Percentiles rank a stretch among this genome's conserved stretches.
Conservation (phyloP, 805 yeast species). For the Candida namnaoensis region DNA sequence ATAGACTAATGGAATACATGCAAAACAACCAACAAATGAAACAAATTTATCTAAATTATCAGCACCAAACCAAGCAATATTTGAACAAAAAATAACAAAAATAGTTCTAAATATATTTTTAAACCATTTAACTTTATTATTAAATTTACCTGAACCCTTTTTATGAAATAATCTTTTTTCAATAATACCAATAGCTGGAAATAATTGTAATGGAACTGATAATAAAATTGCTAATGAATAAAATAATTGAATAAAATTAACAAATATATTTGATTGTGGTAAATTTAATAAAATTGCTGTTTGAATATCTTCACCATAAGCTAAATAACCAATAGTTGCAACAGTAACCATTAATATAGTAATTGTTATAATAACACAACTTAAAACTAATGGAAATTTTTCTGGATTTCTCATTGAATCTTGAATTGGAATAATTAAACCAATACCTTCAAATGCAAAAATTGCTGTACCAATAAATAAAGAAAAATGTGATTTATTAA, state of each 20-base stretch:
- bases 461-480: slow-evolving; percentile 77
- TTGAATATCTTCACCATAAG: slow-evolving; percentile 55
- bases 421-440: slow-evolving; percentile 73
- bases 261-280: slow-evolving; percentile 57
- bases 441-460: slow-evolving; percentile 85
- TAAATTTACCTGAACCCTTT: slow-evolving; percentile 45
- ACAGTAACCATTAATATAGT: slow-evolving; percentile 52
- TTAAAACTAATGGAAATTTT: slow-evolving; percentile 59
- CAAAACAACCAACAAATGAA: slow-evolving; percentile 76
- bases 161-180: slow-evolving; percentile 53
- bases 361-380: slow-evolving; percentile 53
- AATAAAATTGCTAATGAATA: slow-evolving; percentile 68
- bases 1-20: slow-evolving; percentile 79
- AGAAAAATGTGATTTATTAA: slow-evolving; percentile 55
- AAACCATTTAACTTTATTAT: slow-evolving; percentile 48
- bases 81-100: slow-evolving; percentile 45
- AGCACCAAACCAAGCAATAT: slow-evolving; percentile 61
- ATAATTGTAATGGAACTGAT: slow-evolving; percentile 73
- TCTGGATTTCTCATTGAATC: slow-evolving; percentile 75
- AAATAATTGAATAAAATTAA: slow-evolving; percentile 57
- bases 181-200: slow-evolving; percentile 70
- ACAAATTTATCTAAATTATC: slow-evolving; percentile 65
- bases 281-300: slow-evolving; percentile 67
- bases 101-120: slow-evolving; percentile 51
- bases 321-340: slow-evolving; percentile 61